These are phyloP conservation scores for Pleodorina starrii DNA, from an alignment of 139 green algal genomes.

Conservation along the genomic window DNA sequence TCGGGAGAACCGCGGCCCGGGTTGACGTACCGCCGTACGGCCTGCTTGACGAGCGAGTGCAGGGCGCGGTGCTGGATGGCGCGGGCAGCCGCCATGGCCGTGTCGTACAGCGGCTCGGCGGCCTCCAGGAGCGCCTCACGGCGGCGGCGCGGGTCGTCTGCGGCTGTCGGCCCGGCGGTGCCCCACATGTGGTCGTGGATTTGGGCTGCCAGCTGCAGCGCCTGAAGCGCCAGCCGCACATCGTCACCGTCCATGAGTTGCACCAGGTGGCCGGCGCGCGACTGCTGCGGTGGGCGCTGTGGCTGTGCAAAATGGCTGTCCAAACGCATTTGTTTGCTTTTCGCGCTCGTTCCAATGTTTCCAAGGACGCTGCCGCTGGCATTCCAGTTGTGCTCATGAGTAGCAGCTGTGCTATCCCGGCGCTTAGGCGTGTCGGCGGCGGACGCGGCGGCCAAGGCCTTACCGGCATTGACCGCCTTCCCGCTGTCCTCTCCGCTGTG, in stretches of 20 bases:
- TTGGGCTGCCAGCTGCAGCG: not conserved
- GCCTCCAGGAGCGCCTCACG: not conserved
- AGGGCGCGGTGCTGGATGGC: slow-evolving; percentile 7
- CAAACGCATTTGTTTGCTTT: not conserved
- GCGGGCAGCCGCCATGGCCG: not conserved
- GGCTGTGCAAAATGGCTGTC: not conserved
- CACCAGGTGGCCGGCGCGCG: not conserved
- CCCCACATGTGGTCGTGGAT: slow-evolving; percentile 23
- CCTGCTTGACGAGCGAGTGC: slow-evolving; percentile 12
- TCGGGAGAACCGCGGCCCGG: not conserved
- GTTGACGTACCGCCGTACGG: slow-evolving; percentile 19
- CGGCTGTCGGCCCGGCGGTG: not conserved
- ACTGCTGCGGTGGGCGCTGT: not conserved
- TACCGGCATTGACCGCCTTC: not conserved
- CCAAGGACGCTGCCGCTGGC: not conserved
- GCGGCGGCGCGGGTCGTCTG: not conserved
- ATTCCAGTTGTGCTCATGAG: not conserved
- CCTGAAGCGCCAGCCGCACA: not conserved
- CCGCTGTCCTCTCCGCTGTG: not conserved
- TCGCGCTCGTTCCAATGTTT: not conserved
- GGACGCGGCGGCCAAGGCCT: too few relatives aligned
- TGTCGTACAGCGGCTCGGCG: not conserved
- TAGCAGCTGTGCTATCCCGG: not conserved
- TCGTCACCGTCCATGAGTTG: not conserved
- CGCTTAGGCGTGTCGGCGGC: too few relatives aligned